phyloP scores from a whole-genome alignment of 2,329 filamentous ascomycete genomes.

The Colletotrichum phormii region DNA sequence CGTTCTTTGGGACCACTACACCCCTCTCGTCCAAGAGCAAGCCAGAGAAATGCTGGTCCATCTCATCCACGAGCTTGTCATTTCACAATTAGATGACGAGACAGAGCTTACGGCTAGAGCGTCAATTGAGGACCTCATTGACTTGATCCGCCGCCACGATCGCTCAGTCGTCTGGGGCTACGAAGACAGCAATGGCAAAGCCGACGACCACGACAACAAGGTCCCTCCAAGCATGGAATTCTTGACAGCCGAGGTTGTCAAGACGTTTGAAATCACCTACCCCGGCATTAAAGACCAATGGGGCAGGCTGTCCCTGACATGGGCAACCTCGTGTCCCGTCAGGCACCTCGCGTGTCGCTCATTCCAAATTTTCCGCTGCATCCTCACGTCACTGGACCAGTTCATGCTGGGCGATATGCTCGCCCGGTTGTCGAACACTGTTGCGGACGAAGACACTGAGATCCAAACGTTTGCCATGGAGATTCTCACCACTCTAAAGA shows the following conservation, averaged over 20 bases:
- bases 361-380: conserved; percentile 96
- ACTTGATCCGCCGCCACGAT: conserved; percentile 87
- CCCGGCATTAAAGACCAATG: conserved; percentile 91
- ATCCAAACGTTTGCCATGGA: conserved; percentile 99
- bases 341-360: conserved; percentile 95
- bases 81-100: conserved; percentile 79
- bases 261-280: conserved; percentile 86
- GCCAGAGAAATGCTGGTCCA: conserved; percentile 98
- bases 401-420: conserved; percentile 98
- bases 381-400: conserved; percentile 89
- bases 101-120: conserved; percentile 72
- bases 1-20: conserved; percentile 98
- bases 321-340: conserved; percentile 97
- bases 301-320: conserved; percentile 89
- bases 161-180: conserved; percentile 91
- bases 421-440: conserved; percentile 92
- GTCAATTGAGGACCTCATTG: conserved; percentile 88
- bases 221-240: conserved; percentile 90
- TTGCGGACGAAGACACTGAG: conserved; percentile 93
- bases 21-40: conserved; percentile 93
- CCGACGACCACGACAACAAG: conserved; percentile 77
- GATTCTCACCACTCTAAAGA: conserved; percentile 92
- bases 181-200: conserved; percentile 88
- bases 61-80: conserved; percentile 94
- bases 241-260: conserved; percentile 83